Conservation (phyloP, 2,329 filamentous ascomycete species). For the Sporothrix euskadiensis region DNA sequence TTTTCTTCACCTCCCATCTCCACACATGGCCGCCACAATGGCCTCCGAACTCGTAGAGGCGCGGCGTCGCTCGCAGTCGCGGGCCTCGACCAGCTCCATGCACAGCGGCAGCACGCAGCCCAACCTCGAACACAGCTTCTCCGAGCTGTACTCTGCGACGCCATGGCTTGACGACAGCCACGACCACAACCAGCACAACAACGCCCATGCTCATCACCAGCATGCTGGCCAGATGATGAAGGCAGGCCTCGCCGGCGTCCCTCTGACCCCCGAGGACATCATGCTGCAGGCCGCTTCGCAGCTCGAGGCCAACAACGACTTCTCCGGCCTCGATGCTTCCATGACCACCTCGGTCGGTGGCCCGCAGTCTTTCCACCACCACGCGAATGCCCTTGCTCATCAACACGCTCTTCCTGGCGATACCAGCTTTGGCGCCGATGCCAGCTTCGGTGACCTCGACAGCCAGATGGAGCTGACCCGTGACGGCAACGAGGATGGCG, state of each 20-base stretch:
- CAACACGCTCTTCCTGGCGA: slow-evolving; percentile 60
- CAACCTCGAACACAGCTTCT: slow-evolving; percentile 52
- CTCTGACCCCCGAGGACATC: slow-evolving; percentile 60
- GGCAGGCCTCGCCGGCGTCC: slow-evolving; percentile 34
- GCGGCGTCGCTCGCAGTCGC: slow-evolving; percentile 55
- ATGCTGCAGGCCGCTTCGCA: slow-evolving; percentile 60
- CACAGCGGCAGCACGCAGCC: slow-evolving; percentile 56
- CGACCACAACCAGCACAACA: slow-evolving; percentile 44
- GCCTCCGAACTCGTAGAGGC: slow-evolving; percentile 42
- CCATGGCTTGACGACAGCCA: slow-evolving; percentile 51
- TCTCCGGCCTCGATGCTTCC: slow-evolving; percentile 49
- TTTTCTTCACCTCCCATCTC: not conserved
- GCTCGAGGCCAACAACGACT: slow-evolving; percentile 53
- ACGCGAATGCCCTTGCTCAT: slow-evolving; percentile 39
- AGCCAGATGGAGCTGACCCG: slow-evolving; percentile 61
- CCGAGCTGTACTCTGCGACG: slow-evolving; percentile 47
- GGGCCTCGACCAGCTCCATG: slow-evolving; percentile 58
- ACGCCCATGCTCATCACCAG: slow-evolving; percentile 49
- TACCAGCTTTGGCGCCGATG: slow-evolving; percentile 53
- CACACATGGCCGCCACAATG: slow-evolving; percentile 35
- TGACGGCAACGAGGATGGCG: slow-evolving; percentile 59
- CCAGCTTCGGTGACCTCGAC: slow-evolving; percentile 59
- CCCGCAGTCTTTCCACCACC: slow-evolving; percentile 48
- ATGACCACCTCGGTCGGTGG: slow-evolving; percentile 49
- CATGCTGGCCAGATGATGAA: slow-evolving; percentile 45